Evolutionary conservation across 2,329 filamentous ascomycete genomes (phyloP), one percentile per base, ranked within the genome.

Genomic region (Reticulascus tulasneorum): DNA sequence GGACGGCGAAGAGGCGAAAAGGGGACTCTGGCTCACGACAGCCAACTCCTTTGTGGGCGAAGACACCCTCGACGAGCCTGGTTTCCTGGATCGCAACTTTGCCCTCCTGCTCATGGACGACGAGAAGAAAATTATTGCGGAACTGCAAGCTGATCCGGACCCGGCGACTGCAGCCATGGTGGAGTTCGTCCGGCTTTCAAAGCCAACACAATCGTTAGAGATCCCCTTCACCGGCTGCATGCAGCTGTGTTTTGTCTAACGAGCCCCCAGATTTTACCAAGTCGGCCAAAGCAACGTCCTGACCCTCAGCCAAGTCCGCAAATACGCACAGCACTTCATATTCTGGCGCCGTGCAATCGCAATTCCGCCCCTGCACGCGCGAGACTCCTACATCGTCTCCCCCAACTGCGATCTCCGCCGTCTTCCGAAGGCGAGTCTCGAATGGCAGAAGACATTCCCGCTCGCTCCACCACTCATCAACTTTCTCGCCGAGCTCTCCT

Each of bases 301-400:
- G 34, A 81, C 84, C 4, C 72, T 93, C 2, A 73, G 79, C 21
- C 86, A 94, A 48, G 84, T 97, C 45, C 84, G 91, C 45, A 83
- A 87, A 49, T 86, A 94, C 44, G 89, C 90, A 9, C 85, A 87
- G 39, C 93, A 97, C 64, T 83, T 98, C 45, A 89, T 97, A 43
- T 94, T 94, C 64, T 97, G 91, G 90, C 82, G 93, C 17, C 84
- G 90, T 38, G 93, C 91, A 29, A 86, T 94, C 42, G 84, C 91
- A 12, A 91, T 97, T 25, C 86, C 88, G 5, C 93, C 93, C 0
- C 75, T 98, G 6, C 89, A 96, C 53, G 84, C 86, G 27, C 77
- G 90, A 30, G 90, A 97, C 56, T 84, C 83, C 9, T 98, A 97
- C 59, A 84, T 97, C 22, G 78, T 96, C 19, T 94, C 87, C 2